phyloP scores from a whole-genome alignment of 352 stramenopile species.

The Phytopythium boreale region DNA sequence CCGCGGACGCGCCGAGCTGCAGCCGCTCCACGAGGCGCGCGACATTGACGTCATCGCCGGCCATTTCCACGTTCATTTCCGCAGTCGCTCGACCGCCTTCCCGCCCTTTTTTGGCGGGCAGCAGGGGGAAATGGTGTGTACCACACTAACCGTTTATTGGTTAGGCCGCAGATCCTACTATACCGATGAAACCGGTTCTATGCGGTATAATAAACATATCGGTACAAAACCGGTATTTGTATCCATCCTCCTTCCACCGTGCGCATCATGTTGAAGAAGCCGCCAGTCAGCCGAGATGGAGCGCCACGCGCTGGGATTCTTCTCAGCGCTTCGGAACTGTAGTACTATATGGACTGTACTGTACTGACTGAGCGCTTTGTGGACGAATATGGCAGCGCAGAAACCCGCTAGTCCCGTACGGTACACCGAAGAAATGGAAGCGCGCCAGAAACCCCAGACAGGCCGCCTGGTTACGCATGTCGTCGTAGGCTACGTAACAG shows the following conservation, averaged over 20 bases:
- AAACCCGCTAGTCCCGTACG: background rate
- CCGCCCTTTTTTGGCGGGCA: background rate
- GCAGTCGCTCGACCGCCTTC: background rate
- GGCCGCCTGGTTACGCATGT: too few species aligned
- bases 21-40: slow-evolving; percentile 30
- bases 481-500: background rate
- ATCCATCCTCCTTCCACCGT: background rate
- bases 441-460: background rate
- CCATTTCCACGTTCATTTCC: background rate
- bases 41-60: slow-evolving; percentile 19
- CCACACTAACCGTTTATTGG: background rate
- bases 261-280: slow-evolving; percentile 6
- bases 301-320: background rate
- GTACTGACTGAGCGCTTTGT: background rate
- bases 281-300: background rate
- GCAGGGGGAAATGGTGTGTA: background rate
- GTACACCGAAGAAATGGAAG: background rate
- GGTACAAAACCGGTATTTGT: background rate
- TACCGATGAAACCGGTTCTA: background rate
- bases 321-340: background rate
- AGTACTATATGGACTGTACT: too few species aligned
- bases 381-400: background rate
- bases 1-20: slow-evolving; percentile 28
- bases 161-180: background rate
- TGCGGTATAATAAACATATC: background rate